phyloP scores from a whole-genome alignment of 352 stramenopile species.

The Plasmopara muralis region DNA sequence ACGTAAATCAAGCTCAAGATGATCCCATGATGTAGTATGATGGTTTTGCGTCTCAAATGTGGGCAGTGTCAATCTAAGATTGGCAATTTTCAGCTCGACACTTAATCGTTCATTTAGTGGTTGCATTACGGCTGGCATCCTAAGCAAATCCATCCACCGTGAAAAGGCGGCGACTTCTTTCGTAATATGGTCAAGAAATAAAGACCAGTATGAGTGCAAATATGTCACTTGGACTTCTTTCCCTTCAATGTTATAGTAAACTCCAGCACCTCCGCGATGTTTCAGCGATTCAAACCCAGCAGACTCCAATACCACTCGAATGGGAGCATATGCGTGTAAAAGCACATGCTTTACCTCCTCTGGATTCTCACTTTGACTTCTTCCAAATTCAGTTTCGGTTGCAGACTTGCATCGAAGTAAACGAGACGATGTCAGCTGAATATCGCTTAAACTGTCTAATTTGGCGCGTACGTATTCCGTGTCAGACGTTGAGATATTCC shows the following conservation, averaged over 20 bases:
- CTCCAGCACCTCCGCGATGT: conserved; percentile 36
- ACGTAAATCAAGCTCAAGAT: conserved; percentile 42
- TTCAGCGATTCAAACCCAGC: conserved; percentile 35
- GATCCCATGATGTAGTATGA: conserved; percentile 39
- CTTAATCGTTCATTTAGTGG: conserved; percentile 44
- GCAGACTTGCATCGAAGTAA: conserved; percentile 13
- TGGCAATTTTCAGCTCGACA: conserved; percentile 35
- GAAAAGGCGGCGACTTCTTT: conserved; percentile 63
- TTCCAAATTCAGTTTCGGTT: conserved; percentile 1
- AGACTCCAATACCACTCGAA: conserved; percentile 39
- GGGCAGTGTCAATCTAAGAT: conserved; percentile 39
- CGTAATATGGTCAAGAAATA: conserved; percentile 44
- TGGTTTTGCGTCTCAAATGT: conserved; percentile 37
- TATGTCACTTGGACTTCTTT: conserved; percentile 55
- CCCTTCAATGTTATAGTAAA: conserved; percentile 37
- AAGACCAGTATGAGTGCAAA: conserved; percentile 36
- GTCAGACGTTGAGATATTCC: conserved; percentile 36
- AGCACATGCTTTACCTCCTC: conserved; percentile 42
- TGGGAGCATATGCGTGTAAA: conserved; percentile 20
- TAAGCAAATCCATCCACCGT: conserved; percentile 49
- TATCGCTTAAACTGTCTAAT: conserved; percentile 30
- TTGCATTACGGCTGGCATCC: conserved; percentile 27
- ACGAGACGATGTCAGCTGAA: conserved; percentile 39
- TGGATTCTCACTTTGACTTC: neutral
- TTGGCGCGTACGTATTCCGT: conserved; percentile 26